Percentiles rank a stretch among this genome's conserved stretches.
phyloP scores from a whole-genome alignment of 805 yeast genomes.

The Candida hungchunana region DNA sequence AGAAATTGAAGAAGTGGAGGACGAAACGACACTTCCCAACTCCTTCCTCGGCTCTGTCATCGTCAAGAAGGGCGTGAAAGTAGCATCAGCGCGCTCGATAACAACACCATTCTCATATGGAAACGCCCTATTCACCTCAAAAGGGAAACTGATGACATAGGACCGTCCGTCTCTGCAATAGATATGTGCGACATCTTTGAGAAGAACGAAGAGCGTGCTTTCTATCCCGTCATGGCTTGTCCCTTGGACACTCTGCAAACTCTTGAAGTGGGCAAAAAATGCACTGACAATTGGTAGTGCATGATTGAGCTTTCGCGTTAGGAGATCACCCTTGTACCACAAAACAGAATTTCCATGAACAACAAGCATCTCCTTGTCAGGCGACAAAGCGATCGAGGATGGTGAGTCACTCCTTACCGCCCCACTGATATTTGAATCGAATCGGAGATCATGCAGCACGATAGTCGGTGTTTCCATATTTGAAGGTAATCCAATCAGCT shows the following conservation, averaged over 20 bases:
- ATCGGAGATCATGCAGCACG: constrained; percentile 7
- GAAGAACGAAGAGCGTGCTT: constrained; percentile 54
- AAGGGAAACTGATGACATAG: constrained; percentile 65
- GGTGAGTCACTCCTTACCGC: constrained; percentile 2
- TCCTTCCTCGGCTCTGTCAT: constrained; percentile 73
- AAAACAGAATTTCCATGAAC: constrained; percentile 17
- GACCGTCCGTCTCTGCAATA: constrained; percentile 58
- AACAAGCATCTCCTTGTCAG: constrained; percentile 17
- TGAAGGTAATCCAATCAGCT: too few relatives aligned
- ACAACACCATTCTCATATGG: constrained; percentile 67
- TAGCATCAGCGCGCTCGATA: constrained; percentile 39
- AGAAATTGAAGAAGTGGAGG: constrained; percentile 63
- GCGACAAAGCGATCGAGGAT: constrained; percentile 6
- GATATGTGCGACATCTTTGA: constrained; percentile 56
- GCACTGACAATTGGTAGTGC: constrained; percentile 53
- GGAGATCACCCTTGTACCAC: constrained; percentile 46
- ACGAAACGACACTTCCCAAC: constrained; percentile 64
- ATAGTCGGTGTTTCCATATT: constrained; percentile 9
- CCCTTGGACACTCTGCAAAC: constrained; percentile 10
- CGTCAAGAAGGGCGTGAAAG: constrained; percentile 45
- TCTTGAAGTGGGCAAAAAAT: constrained; percentile 50
- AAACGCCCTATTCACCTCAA: constrained; percentile 54
- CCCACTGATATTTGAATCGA: constrained; percentile 9
- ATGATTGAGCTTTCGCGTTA: constrained; percentile 45
- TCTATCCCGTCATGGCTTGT: too few relatives aligned